These are phyloP conservation scores for Solidago caesia DNA, from an alignment of 129 eudicot species.

Conservation along the genomic window DNA sequence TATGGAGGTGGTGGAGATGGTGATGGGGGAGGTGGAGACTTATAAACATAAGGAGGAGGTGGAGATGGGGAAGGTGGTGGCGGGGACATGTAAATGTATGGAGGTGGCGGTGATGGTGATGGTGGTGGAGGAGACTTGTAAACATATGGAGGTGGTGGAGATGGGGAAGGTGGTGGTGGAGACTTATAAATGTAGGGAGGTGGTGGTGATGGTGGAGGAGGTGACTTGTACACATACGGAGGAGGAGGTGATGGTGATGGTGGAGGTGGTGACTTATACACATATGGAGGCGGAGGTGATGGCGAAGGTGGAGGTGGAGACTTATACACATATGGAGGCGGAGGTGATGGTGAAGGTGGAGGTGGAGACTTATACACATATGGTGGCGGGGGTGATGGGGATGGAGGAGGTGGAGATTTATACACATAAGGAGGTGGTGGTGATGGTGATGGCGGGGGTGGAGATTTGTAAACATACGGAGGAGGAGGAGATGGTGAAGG, in stretches of 20 bases:
- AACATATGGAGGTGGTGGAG: slow-evolving; percentile 13
- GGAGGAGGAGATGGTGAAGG: slow-evolving; percentile 27
- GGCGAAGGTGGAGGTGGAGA: slow-evolving; percentile 24
- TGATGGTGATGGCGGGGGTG: slow-evolving; percentile 13
- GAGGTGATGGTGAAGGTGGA: slow-evolving; percentile 20
- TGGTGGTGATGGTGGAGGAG: slow-evolving; percentile 19
- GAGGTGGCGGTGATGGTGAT: slow-evolving; percentile 27
- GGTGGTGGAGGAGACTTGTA: slow-evolving; percentile 31
- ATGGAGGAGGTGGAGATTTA: slow-evolving; percentile 26
- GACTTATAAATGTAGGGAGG: slow-evolving; percentile 25
- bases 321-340: slow-evolving; percentile 20
- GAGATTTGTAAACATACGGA: slow-evolving; percentile 17
- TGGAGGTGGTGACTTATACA: slow-evolving; percentile 14
- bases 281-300: slow-evolving; percentile 21
- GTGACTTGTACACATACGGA: not conserved
- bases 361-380: slow-evolving; percentile 23
- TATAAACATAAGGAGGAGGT: slow-evolving; percentile 23
- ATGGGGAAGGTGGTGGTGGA: slow-evolving; percentile 25
- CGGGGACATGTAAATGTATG: slow-evolving; percentile 12
- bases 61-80: slow-evolving; percentile 34
- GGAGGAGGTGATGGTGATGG: slow-evolving; percentile 28
- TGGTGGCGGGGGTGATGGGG: slow-evolving; percentile 23
- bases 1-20: slow-evolving; percentile 30
- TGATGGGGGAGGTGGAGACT: slow-evolving; percentile 28
- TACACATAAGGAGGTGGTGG: slow-evolving; percentile 19